Conservation (phyloP, 176 grass and related monocot genomes). For the Triticum urartu region DNA sequence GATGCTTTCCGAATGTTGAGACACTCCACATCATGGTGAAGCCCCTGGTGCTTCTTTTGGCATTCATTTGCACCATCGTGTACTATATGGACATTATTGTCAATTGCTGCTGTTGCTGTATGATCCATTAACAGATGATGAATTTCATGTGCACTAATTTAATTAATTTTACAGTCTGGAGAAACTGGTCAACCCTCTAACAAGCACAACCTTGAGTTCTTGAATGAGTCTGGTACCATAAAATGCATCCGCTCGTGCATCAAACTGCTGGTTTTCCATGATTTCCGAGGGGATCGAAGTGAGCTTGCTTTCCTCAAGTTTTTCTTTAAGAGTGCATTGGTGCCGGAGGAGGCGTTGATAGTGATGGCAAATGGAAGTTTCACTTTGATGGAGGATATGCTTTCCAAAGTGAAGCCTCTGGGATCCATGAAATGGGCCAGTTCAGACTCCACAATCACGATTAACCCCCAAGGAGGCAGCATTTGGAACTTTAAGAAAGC, state of each 20-base stretch:
- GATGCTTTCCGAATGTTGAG: neutral
- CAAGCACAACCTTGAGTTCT: neutral
- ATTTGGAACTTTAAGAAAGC: neutral
- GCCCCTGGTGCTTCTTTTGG: neutral
- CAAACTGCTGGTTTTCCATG: neutral
- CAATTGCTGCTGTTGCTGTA: neutral
- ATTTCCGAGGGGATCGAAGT: neutral
- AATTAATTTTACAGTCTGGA: neutral
- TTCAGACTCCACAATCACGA: neutral
- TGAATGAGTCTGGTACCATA: slow-evolving; percentile 5
- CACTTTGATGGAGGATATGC: neutral
- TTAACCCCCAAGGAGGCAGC: neutral
- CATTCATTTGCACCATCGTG: neutral
- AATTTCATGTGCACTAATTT: neutral
- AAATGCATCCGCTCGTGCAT: neutral
- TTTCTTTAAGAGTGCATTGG: neutral
- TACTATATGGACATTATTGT: neutral
- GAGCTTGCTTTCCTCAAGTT: slow-evolving; percentile 17
- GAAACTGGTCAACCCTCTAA: neutral
- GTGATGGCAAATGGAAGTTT: neutral
- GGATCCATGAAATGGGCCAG: neutral
- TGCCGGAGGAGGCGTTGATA: neutral
- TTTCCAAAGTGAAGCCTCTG: neutral
- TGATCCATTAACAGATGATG: neutral
- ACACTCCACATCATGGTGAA: slow-evolving; percentile 6